Conservation (phyloP, 495 filamentous ascomycete species). For the Gamarada debralockiae region DNA sequence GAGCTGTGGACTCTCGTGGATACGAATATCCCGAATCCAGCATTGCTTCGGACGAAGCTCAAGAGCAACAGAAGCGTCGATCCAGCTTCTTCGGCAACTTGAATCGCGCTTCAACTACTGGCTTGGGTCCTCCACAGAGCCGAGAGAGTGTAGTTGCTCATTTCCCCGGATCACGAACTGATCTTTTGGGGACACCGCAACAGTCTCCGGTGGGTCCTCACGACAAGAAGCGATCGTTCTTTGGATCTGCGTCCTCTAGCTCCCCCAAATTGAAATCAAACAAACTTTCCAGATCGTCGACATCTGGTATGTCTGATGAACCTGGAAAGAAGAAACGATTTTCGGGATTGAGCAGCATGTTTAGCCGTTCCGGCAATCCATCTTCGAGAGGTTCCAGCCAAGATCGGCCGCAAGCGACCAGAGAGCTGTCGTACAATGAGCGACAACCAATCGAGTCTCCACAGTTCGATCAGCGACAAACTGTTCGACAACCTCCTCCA, state of each 20-base stretch:
- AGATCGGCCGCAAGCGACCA: slow-evolving; percentile 7
- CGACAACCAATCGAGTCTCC: slow-evolving; percentile 15
- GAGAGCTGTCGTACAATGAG: slow-evolving; percentile 22
- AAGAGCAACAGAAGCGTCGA: slow-evolving; percentile 24
- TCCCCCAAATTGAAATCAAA: not conserved
- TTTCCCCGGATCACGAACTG: slow-evolving; percentile 10
- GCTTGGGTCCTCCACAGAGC: slow-evolving; percentile 12
- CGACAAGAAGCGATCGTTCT: slow-evolving; percentile 15
- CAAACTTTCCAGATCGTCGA: slow-evolving; percentile 14
- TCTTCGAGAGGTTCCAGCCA: not conserved
- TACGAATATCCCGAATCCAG: slow-evolving; percentile 35
- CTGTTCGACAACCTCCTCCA: slow-evolving; percentile 9
- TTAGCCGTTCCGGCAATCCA: slow-evolving; percentile 5
- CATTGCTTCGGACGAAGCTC: slow-evolving; percentile 24
- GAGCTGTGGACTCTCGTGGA: slow-evolving; percentile 8
- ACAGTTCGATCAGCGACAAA: slow-evolving; percentile 15
- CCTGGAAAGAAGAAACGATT: slow-evolving; percentile 44
- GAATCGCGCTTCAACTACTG: slow-evolving; percentile 25
- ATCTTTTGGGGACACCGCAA: slow-evolving; percentile 3
- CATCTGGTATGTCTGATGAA: slow-evolving; percentile 16
- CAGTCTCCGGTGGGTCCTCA: not conserved
- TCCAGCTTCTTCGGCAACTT: slow-evolving; percentile 31
- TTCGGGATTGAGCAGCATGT: slow-evolving; percentile 35
- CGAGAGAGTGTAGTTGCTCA: slow-evolving; percentile 22
- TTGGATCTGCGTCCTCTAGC: slow-evolving; percentile 4